These are phyloP conservation scores for Metschnikowia dekortorum DNA, from an alignment of 805 yeast species.

Conservation along the genomic window DNA sequence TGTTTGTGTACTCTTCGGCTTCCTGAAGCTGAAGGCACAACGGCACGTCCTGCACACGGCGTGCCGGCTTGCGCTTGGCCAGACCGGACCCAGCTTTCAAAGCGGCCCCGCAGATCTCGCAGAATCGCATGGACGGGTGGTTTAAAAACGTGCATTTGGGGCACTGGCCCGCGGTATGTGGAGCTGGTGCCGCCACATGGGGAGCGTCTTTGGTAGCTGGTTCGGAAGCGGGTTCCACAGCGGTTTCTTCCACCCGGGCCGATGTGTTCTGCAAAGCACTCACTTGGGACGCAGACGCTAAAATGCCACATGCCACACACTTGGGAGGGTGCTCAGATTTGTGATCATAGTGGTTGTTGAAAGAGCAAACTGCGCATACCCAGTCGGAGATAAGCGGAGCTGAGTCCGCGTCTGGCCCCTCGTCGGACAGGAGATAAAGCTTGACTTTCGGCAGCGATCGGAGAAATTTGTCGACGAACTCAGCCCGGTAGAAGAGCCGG, in stretches of 20 bases:
- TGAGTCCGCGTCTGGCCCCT: not conserved
- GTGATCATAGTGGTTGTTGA: conserved; percentile 43
- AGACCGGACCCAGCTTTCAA: conserved; percentile 2
- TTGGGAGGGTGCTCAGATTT: conserved; percentile 17
- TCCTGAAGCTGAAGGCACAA: conserved; percentile 26
- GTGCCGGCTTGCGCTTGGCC: not conserved
- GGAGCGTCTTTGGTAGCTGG: not conserved
- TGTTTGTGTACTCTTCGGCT: conserved; percentile 30
- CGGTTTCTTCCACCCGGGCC: too few species aligned
- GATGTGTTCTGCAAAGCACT: not conserved
- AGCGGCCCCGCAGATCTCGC: conserved; percentile 82
- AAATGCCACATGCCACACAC: conserved; percentile 40
- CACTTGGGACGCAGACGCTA: conserved; percentile 13
- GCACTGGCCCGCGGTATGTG: conserved; percentile 31
- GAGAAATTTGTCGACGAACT: conserved; percentile 52
- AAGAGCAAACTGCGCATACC: conserved; percentile 91
- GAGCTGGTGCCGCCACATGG: not conserved
- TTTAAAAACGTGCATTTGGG: conserved; percentile 73
- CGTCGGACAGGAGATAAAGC: conserved; percentile 18
- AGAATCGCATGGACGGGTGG: conserved; percentile 69
- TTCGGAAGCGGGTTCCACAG: too few species aligned
- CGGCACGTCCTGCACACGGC: conserved; percentile 3
- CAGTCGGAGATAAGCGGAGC: conserved; percentile 42
- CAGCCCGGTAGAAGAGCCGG: conserved; percentile 35
- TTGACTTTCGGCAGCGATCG: conserved; percentile 77